A percentile compares a stretch with the other conserved stretches of the same genome.
phyloP scores from a whole-genome alignment of 345 rosid species.

The Eucalyptus polyanthemos region DNA sequence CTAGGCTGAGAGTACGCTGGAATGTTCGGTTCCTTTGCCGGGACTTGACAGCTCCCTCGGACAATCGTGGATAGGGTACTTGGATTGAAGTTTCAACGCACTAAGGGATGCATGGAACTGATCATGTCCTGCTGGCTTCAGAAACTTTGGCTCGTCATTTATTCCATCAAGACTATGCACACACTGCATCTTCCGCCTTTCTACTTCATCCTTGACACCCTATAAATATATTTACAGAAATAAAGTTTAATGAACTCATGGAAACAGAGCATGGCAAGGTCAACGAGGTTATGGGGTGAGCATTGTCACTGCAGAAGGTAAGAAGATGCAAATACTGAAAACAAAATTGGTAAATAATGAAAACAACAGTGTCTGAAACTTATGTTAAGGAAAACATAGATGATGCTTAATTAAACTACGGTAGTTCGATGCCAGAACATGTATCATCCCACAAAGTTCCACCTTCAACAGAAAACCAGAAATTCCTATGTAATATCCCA shows the following conservation, averaged over 20 bases:
- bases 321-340: not conserved
- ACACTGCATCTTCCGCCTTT: slow-evolving; percentile 37
- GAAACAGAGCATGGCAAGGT: not conserved
- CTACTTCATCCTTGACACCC: slow-evolving; percentile 75
- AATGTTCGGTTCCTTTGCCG: not conserved
- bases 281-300: not conserved
- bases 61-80: not conserved
- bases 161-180: not conserved
- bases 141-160: slow-evolving; percentile 9
- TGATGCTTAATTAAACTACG: not conserved
- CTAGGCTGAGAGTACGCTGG: not conserved
- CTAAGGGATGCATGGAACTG: slow-evolving; percentile 37
- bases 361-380: not conserved
- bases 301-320: not conserved
- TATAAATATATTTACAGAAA: slow-evolving; percentile 5
- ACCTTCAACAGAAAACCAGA: not conserved
- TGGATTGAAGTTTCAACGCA: slow-evolving; percentile 15
- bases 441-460: not conserved
- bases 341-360: not conserved
- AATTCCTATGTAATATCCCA: not conserved
- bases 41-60: not conserved
- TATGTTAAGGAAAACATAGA: not conserved
- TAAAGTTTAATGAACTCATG: not conserved
- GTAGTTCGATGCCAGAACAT: not conserved
- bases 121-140: slow-evolving; percentile 42